These are phyloP conservation scores for Linum lewisii DNA, from an alignment of 345 rosid species.

Conservation along the genomic window DNA sequence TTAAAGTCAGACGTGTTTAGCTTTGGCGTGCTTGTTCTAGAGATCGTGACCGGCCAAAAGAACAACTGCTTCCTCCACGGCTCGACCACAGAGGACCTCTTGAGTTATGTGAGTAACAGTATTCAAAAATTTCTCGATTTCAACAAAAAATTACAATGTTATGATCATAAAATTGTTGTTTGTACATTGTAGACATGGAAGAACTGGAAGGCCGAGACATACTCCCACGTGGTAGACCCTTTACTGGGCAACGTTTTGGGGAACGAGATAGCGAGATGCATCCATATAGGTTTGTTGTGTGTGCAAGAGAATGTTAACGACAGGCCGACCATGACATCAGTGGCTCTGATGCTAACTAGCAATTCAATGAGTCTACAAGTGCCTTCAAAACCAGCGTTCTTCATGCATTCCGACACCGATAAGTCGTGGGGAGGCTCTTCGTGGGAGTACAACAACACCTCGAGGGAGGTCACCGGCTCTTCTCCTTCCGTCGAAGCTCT, in stretches of 20 bases:
- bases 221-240: not conserved
- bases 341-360: constrained; percentile 3
- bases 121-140: not conserved
- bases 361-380: not conserved
- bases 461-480: not conserved
- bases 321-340: constrained; percentile 5
- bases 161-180: not conserved
- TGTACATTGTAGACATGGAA: not conserved
- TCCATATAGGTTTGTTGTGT: constrained; percentile 2
- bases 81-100: constrained; percentile 6
- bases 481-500: not conserved
- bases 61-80: constrained; percentile 5
- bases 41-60: constrained; percentile 20
- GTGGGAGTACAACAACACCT: not conserved
- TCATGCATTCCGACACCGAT: not conserved
- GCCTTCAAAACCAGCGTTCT: not conserved
- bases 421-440: not conserved
- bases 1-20: constrained; percentile 22
- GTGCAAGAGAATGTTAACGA: constrained; percentile 2
- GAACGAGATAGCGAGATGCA: constrained; percentile 5
- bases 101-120: constrained; percentile 3
- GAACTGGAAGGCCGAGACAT: not conserved
- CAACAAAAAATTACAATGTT: not conserved
- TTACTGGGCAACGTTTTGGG: not conserved
- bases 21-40: constrained; percentile 21